phyloP scores from a whole-genome alignment of 495 filamentous ascomycete species.

The Xylaria flabelliformis region DNA sequence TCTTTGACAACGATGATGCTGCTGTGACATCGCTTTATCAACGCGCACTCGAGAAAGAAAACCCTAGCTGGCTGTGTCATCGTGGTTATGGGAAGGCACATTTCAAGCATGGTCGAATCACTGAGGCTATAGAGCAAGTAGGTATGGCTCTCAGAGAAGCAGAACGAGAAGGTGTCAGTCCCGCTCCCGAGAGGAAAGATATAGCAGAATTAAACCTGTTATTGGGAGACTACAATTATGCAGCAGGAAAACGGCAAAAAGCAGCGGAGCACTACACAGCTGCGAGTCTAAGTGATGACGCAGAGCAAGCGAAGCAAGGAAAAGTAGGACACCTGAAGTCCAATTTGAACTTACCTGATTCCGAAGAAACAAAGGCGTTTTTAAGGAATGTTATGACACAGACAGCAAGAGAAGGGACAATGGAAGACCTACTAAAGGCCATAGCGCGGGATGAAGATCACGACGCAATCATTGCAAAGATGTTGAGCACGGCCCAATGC shows the following conservation, averaged over 20 bases:
- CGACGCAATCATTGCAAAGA: slow-evolving; percentile 6
- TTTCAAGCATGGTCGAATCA: not conserved
- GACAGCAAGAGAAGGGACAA: not conserved
- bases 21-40: not conserved
- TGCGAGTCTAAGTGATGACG: not conserved
- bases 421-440: not conserved
- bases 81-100: not conserved
- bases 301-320: slow-evolving; percentile 4
- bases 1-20: not conserved
- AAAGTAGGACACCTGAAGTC: slow-evolving; percentile 9
- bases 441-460: slow-evolving; percentile 3
- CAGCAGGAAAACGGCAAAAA: not conserved
- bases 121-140: not conserved
- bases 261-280: not conserved
- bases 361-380: not conserved
- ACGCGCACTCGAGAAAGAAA: not conserved
- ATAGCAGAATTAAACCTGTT: slow-evolving; percentile 6
- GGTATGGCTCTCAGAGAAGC: not conserved
- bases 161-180: not conserved
- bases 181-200: not conserved
- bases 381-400: not conserved
- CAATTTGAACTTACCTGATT: not conserved
- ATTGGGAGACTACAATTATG: slow-evolving; percentile 4
- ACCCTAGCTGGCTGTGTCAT: not conserved
- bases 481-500: not conserved